Base-by-base conservation (phyloP, 2,329 filamentous ascomycete species). In the Rhynchosporium agropyri region DNA sequence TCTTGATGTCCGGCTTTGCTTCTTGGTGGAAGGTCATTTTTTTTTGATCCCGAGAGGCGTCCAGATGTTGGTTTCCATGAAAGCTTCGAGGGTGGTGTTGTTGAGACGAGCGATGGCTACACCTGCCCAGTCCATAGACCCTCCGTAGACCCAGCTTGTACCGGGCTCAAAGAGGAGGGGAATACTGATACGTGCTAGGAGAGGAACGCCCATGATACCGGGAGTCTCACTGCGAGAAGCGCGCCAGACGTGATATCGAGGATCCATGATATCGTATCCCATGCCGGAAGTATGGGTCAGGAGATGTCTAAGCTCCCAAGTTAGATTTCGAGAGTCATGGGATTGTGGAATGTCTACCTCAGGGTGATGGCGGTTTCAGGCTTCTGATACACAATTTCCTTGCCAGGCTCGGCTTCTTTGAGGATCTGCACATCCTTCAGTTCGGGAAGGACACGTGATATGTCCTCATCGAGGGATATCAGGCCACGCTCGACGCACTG, bases 151-250 rank as follows among this genome's bases (percentile, higher is more conserved):
- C 83, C 84, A 89, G 6, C 77, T 77, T 26, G 81, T 80, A 0
- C 87, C 86, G 0, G 88, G 87, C 68, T 89, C 85, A 66, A 87
- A 86, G 1, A 88, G 71, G 13, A 90, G 74, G 0, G 87, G 86
- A 7, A 56, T 38, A 26, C 28, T 63, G 20, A 67, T 64, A 0
- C 54, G 45, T 4, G 45, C 31, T 10, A 67, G 31, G 12, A 65
- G 54, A 43, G 55, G 46, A 13, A 40, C 38, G 2, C 33, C 8
- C 5, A 51, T 33, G 20, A 61, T n/a, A 7, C 49, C 57, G 12
- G 48, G 57, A 0, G 43, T 48, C 29, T 66, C 54, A 8, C 61
- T 60, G 7, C 58, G 61, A 7, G 40, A 51, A 6, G 10, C 38
- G 15, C 60, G 65, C 55, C 62, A 68, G 8, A 60, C 26, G 2